These are phyloP conservation scores for Gloeopeniophorella convolvens DNA, from an alignment of 768 basidiomycete genomes.

Conservation along the genomic window DNA sequence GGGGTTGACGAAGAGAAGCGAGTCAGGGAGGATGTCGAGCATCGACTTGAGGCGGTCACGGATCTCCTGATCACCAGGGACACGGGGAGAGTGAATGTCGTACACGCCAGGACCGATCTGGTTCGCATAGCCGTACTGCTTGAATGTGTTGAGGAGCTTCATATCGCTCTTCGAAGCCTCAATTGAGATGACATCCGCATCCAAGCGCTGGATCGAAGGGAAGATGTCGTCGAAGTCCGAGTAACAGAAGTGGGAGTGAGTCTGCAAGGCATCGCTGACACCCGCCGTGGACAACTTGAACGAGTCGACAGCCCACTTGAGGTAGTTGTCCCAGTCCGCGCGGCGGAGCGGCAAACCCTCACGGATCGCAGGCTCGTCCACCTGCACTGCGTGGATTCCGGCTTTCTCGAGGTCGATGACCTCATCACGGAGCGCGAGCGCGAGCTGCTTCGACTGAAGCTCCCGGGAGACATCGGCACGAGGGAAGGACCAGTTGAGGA, in stretches of 20 bases:
- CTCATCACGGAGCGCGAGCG: conserved; percentile 96
- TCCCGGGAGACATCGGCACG: conserved; percentile 96
- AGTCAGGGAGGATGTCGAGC: conserved; percentile 72
- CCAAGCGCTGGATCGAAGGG: conserved; percentile 92
- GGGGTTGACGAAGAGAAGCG: conserved; percentile 89
- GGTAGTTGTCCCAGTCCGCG: conserved; percentile 93
- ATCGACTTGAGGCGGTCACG: conserved; percentile 84
- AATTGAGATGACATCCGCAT: conserved; percentile 98
- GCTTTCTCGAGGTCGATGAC: conserved; percentile 96
- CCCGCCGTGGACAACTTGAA: conserved; percentile 98
- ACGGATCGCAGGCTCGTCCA: conserved; percentile 99
- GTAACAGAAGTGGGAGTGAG: conserved; percentile 99
- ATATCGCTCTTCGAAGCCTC: conserved; percentile 98
- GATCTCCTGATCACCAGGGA: conserved; percentile 90
- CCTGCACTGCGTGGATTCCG: conserved; percentile 96
- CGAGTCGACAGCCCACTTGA: conserved; percentile 97
- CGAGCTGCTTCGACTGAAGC: conserved; percentile 96
- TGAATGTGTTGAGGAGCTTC: conserved; percentile 95
- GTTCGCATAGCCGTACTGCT: conserved; percentile 91
- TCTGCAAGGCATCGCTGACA: conserved; percentile 89
- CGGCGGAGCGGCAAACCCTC: conserved; percentile 97
- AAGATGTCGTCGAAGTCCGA: conserved; percentile 99
- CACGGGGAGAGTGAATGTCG: conserved; percentile 99
- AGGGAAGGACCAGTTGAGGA: conserved; percentile 99
- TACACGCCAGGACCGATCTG: conserved; percentile 98